A percentile compares a stretch with the other conserved stretches of the same genome.
Evolutionary conservation across 2,329 filamentous ascomycete genomes (phyloP).

Genomic region (Aureobasidium lini): DNA sequence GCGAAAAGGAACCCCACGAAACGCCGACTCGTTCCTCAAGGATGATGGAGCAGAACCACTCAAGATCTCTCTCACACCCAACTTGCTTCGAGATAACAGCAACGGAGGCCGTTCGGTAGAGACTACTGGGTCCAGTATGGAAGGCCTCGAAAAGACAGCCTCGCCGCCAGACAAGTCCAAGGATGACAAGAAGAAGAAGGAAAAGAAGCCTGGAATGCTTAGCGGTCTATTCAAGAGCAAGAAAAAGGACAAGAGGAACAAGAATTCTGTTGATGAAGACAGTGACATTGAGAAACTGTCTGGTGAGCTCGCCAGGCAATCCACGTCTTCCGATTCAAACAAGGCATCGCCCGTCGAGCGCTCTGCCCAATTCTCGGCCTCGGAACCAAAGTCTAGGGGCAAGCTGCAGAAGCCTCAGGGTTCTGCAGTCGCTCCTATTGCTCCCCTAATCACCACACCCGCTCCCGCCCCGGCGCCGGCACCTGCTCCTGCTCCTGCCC

Average conservation of each 20-base stretch:
- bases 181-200: constrained; percentile 68
- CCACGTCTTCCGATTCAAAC: neutral
- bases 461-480: neutral
- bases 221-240: constrained; percentile 62
- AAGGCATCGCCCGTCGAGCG: neutral
- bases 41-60: constrained; percentile 92
- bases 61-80: constrained; percentile 94
- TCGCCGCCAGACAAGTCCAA: constrained; percentile 56
- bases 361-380: neutral
- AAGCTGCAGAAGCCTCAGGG: constrained; percentile 21
- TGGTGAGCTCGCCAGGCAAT: constrained; percentile 17
- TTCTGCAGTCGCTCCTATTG: neutral
- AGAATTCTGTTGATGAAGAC: constrained; percentile 27
- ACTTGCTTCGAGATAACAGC: constrained; percentile 75
- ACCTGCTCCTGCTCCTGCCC: constrained; percentile 6
- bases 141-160: constrained; percentile 64
- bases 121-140: constrained; percentile 52
- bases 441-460: neutral
- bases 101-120: constrained; percentile 20
- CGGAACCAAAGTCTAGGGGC: constrained; percentile 14
- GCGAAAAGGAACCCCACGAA: constrained; percentile 77
- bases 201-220: constrained; percentile 64
- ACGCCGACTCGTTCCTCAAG: constrained; percentile 95
- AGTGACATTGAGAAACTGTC: constrained; percentile 27
- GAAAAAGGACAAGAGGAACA: constrained; percentile 56